Conservation (phyloP, 257 asterid genomes). For the Gentiana dahurica region DNA sequence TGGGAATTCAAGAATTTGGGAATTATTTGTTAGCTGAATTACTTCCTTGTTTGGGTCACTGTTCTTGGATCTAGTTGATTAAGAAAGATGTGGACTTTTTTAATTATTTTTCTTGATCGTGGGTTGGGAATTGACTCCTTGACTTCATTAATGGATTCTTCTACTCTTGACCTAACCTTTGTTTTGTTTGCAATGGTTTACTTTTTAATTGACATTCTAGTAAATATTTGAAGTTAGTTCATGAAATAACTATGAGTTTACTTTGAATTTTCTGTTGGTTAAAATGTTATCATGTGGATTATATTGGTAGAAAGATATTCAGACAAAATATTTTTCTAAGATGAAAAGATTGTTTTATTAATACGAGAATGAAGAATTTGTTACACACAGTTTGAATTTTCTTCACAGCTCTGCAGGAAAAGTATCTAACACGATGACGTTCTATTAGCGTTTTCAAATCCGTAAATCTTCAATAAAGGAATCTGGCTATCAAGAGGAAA, state of each 20-base stretch:
- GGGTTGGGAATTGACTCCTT: neutral
- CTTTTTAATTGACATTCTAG: neutral
- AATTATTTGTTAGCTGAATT: conserved; percentile 6
- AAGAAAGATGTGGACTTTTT: neutral
- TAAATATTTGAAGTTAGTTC: too few species aligned
- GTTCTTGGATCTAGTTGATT: too few species aligned
- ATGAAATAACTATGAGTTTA: neutral
- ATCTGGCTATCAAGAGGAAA: conserved; percentile 2
- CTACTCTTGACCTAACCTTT: neutral
- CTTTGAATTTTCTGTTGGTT: too few species aligned
- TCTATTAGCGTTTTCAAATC: conserved; percentile 6
- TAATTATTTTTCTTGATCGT: neutral
- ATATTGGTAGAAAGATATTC: too few species aligned
- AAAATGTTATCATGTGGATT: neutral
- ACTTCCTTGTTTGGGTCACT: neutral
- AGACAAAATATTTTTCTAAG: neutral
- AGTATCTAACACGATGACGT: neutral
- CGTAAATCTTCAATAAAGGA: neutral
- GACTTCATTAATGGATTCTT: neutral
- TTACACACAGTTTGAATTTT: neutral
- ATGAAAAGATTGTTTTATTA: neutral
- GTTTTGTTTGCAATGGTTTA: neutral
- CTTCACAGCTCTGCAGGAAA: conserved; percentile 5
- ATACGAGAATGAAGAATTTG: too few species aligned
- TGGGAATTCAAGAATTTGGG: neutral